Base-by-base conservation (phyloP, 345 rosid genomes). In the Cardiospermum halicacabum region DNA sequence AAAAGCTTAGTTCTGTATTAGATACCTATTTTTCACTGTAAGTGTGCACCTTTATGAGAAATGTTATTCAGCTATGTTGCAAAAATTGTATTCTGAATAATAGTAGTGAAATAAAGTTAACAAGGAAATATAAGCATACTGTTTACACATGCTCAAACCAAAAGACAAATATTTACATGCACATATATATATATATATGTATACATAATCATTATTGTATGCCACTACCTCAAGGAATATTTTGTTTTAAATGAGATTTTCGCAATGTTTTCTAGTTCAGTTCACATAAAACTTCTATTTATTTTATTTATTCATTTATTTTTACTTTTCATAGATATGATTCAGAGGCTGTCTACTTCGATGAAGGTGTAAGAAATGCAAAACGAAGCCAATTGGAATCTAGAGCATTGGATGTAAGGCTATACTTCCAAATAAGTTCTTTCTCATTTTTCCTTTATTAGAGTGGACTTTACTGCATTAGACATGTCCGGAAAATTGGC, bases 391-490 rank as follows among this genome's bases (percentile, higher is more conserved):
- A 74, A 50, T 48, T 90, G 66, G 79, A 84, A 67, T 66, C 78
- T 56, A 85, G 82, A 82, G 83, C 86, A 40, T 75, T 90, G 67
- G 84, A 82, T 70, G 96, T 90, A 81, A 77, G 84, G 11, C 51
- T 47, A 25, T 3, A n/a, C 19, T 18, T 11, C 13, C 31, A 16
- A 36, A 45, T 40, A 4, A 47, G 42, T 19, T 43, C 40, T 34
- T 43, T 18, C 15, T 49, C 39, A 37, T 40, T 56, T 66, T 53
- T 5, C 16, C n/a, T n/a, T 30, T 39, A 2, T 54, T 22, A 8
- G 30, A 32, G 27, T 31, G 8, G 4, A 65, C n/a, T n/a, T n/a
- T n/a, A n/a, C n/a, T 65, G 25, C 37, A 39, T 37, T 36, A 18
- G 7, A 43, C 12, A 4, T 11, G 5, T 13, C 11, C 11, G 34